A percentile compares a stretch with the other conserved stretches of the same genome.
Conservation (phyloP, 2,329 filamentous ascomycete species). For the Colletotrichum echinochloae region DNA sequence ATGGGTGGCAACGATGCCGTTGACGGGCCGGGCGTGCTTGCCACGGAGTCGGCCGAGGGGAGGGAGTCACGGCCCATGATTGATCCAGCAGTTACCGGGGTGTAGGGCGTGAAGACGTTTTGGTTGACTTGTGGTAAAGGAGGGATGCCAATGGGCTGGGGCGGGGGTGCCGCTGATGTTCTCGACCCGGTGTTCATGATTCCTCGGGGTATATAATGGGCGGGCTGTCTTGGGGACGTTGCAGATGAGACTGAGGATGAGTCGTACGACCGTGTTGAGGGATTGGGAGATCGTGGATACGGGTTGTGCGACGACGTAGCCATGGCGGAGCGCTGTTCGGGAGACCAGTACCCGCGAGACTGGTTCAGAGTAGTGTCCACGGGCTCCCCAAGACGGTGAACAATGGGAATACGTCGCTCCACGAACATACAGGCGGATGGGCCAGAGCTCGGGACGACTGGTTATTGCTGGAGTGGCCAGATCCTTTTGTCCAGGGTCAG, state of each 20-base stretch:
- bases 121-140: constrained; percentile 61
- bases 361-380: constrained; percentile 53
- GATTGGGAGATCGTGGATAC: constrained; percentile 72
- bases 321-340: constrained; percentile 43
- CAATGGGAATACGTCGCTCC: constrained; percentile 52
- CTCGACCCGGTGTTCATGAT: constrained; percentile 65
- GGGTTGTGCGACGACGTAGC: constrained; percentile 61
- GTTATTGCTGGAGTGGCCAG: constrained; percentile 12
- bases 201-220: constrained; percentile 62
- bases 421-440: constrained; percentile 55
- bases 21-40: constrained; percentile 64
- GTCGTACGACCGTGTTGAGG: constrained; percentile 71
- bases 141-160: constrained; percentile 66
- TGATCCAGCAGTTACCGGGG: constrained; percentile 61
- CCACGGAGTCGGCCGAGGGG: constrained; percentile 68
- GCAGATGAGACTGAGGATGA: constrained; percentile 73
- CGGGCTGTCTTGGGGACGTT: constrained; percentile 67
- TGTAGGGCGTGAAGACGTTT: constrained; percentile 64
- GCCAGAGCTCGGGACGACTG: constrained; percentile 15
- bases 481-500: not conserved
- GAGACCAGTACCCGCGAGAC: constrained; percentile 49
- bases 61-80: constrained; percentile 70
- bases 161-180: constrained; percentile 60
- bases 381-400: constrained; percentile 53
- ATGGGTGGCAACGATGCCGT: constrained; percentile 50